A percentile compares a stretch with the other conserved stretches of the same genome.
These are phyloP conservation scores for Russula sp. DNA, from an alignment of 768 basidiomycete genomes.

Conservation along the genomic window DNA sequence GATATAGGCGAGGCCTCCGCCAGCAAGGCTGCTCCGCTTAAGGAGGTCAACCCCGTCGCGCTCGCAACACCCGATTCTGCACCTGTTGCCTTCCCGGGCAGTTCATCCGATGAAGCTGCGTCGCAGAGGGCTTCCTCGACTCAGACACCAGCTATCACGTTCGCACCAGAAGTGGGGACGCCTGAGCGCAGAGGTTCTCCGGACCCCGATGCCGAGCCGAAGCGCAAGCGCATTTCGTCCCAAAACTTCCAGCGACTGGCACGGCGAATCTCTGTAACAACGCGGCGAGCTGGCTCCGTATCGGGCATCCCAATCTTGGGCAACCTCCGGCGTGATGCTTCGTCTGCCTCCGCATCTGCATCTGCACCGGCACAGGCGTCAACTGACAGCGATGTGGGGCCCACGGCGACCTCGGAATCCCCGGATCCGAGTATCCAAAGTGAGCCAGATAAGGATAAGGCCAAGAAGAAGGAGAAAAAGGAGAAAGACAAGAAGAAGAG, in stretches of 20 bases:
- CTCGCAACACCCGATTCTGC: constrained; percentile 33
- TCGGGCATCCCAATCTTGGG: constrained; percentile 42
- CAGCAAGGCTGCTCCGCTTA: constrained; percentile 23
- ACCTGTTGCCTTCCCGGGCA: constrained; percentile 31
- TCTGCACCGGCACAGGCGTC: neutral
- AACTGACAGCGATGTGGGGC: constrained; percentile 7
- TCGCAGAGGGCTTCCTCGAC: constrained; percentile 32
- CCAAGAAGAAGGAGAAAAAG: constrained; percentile 52
- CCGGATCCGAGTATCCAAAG: constrained; percentile 49
- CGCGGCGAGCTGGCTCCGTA: constrained; percentile 44
- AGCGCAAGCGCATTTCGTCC: constrained; percentile 74
- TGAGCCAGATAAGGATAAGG: constrained; percentile 43
- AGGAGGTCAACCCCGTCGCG: constrained; percentile 27
- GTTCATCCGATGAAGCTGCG: constrained; percentile 28
- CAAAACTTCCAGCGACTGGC: constrained; percentile 84
- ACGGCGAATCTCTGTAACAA: constrained; percentile 61
- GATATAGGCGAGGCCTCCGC: constrained; percentile 29
- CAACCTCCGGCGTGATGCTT: constrained; percentile 46
- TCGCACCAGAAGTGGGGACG: constrained; percentile 49
- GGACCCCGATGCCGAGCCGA: constrained; percentile 66
- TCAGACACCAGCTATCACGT: constrained; percentile 52
- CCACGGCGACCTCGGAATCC: constrained; percentile 37
- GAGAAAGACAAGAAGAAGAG: constrained; percentile 59
- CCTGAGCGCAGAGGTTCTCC: constrained; percentile 69
- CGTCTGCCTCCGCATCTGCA: constrained; percentile 32